A percentile compares a stretch with the other conserved stretches of the same genome.
Evolutionary conservation across 208 protist species (phyloP).

Genomic region (Trypanosoma melophagium): DNA sequence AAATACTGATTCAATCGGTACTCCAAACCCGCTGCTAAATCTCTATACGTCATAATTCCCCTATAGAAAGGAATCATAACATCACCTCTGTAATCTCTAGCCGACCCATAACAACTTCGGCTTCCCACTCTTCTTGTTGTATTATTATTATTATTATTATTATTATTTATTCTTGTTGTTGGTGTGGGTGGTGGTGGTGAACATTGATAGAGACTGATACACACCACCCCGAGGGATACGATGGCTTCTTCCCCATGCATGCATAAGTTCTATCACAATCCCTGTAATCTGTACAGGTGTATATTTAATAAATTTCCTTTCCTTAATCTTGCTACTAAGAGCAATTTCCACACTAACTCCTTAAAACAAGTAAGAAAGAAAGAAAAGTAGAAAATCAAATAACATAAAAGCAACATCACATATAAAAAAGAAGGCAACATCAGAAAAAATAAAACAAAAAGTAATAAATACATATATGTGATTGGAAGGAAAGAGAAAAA

Average conservation of each 20-base stretch:
- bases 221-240: slow-evolving; percentile 15
- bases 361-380: background rate
- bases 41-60: slow-evolving; percentile 26
- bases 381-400: background rate
- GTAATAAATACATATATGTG: too few relatives aligned
- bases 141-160: background rate
- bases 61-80: slow-evolving; percentile 44
- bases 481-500: too few relatives aligned
- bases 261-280: background rate
- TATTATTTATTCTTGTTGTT: background rate
- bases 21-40: slow-evolving; percentile 34
- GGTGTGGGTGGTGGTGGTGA: background rate
- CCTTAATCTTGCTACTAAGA: background rate
- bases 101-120: background rate
- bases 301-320: background rate
- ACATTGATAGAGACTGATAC: slow-evolving; percentile 30
- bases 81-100: slow-evolving; percentile 30
- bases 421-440: background rate
- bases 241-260: slow-evolving; percentile 20
- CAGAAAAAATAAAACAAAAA: background rate
- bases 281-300: background rate
- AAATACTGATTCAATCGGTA: slow-evolving; percentile 45
- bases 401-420: background rate
- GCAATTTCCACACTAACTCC: background rate
- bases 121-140: background rate